Percentiles rank a stretch among this genome's conserved stretches.
These are phyloP conservation scores for Aspergillus panamensis DNA, from an alignment of 495 filamentous ascomycete species.

Conservation along the genomic window DNA sequence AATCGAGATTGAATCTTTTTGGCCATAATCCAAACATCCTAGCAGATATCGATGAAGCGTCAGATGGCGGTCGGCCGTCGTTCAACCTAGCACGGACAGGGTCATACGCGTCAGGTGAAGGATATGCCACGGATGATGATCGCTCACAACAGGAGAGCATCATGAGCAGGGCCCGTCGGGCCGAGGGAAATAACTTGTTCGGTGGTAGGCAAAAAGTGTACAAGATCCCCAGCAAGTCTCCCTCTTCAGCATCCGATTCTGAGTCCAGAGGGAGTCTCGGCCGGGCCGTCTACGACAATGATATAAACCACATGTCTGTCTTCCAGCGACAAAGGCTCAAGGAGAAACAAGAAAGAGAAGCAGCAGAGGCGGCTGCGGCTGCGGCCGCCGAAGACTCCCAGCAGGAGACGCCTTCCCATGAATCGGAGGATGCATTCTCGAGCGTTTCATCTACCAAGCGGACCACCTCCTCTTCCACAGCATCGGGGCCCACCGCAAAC, in stretches of 20 bases:
- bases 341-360: slow-evolving; percentile 49
- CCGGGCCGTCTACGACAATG: slow-evolving; percentile 77
- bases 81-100: slow-evolving; percentile 48
- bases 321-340: slow-evolving; percentile 71
- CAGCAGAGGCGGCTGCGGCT: not conserved
- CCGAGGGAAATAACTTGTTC: slow-evolving; percentile 91
- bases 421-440: slow-evolving; percentile 58
- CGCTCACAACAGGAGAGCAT: slow-evolving; percentile 59
- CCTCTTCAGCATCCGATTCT: slow-evolving; percentile 22
- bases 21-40: slow-evolving; percentile 53
- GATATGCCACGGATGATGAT: slow-evolving; percentile 69
- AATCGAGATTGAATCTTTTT: slow-evolving; percentile 62
- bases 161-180: slow-evolving; percentile 78
- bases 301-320: slow-evolving; percentile 67
- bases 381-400: slow-evolving; percentile 31
- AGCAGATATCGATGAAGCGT: slow-evolving; percentile 83
- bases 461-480: slow-evolving; percentile 83
- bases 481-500: slow-evolving; percentile 63
- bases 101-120: slow-evolving; percentile 54
- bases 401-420: slow-evolving; percentile 25
- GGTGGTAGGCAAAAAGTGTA: slow-evolving; percentile 96
- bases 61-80: slow-evolving; percentile 61
- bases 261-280: slow-evolving; percentile 51
- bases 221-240: slow-evolving; percentile 65
- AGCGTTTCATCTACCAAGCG: slow-evolving; percentile 68